phyloP scores from a whole-genome alignment of 768 basidiomycete genomes.

The Leucocoprinus birnbaumii region DNA sequence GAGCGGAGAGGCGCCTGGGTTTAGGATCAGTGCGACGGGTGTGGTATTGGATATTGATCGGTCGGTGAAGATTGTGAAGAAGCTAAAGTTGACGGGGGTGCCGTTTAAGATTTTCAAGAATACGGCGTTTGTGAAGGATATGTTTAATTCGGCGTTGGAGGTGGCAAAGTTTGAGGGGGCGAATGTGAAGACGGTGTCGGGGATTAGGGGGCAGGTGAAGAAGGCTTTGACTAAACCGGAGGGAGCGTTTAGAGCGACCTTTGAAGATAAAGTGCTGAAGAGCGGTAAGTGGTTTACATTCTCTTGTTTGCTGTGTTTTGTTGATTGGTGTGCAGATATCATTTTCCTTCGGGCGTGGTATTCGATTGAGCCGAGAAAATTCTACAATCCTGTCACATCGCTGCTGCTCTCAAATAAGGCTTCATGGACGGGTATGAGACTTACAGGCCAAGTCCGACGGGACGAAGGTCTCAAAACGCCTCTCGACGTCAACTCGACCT shows the following conservation, averaged over 20 bases:
- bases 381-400: conserved; percentile 95
- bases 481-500: conserved; percentile 77
- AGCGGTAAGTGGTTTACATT: conserved; percentile 61
- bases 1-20: conserved; percentile 60
- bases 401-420: conserved; percentile 79
- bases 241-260: conserved; percentile 93
- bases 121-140: conserved; percentile 96
- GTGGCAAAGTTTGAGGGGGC: conserved; percentile 99
- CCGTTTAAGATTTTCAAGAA: conserved; percentile 99
- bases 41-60: conserved; percentile 93
- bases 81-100: conserved; percentile 91
- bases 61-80: conserved; percentile 95
- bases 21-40: conserved; percentile 90
- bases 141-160: conserved; percentile 92
- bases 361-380: conserved; percentile 90
- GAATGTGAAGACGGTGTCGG: conserved; percentile 92
- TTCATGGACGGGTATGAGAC: conserved; percentile 92
- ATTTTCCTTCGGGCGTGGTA: conserved; percentile 97
- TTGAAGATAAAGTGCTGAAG: conserved; percentile 96
- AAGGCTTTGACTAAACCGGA: conserved; percentile 95
- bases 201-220: conserved; percentile 95
- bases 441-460: conserved; percentile 90
- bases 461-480: conserved; percentile 86
- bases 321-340: conserved; percentile 55
- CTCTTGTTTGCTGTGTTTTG: background rate